phyloP scores from a whole-genome alignment of 2,329 filamentous ascomycete genomes.

The Sclerotinia subarctica region DNA sequence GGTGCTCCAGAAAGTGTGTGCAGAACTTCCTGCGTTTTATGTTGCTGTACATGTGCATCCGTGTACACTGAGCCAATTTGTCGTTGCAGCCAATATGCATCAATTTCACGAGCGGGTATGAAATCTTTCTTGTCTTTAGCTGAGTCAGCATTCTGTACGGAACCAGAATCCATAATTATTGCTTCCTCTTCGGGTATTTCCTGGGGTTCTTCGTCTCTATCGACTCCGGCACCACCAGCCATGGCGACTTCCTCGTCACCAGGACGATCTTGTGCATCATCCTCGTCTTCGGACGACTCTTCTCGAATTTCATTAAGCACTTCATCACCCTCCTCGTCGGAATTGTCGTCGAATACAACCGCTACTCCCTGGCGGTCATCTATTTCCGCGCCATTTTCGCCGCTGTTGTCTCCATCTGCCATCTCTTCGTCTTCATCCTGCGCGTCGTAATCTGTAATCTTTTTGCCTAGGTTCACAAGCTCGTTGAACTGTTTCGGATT shows the following conservation, averaged over 20 bases:
- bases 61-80: constrained; percentile 85
- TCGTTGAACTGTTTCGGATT: constrained; percentile 93
- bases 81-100: constrained; percentile 95
- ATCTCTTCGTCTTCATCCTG: constrained; percentile 93
- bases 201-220: constrained; percentile 49
- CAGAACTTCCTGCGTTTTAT: constrained; percentile 83
- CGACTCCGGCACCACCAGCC: constrained; percentile 48
- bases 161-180: constrained; percentile 75
- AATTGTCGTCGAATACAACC: constrained; percentile 91
- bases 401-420: constrained; percentile 64
- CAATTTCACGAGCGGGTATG: constrained; percentile 83
- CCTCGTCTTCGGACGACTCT: constrained; percentile 79
- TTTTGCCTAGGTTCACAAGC: constrained; percentile 92
- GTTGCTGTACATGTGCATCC: constrained; percentile 88
- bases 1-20: constrained; percentile 75
- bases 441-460: constrained; percentile 96
- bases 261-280: constrained; percentile 58
- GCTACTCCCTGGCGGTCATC: constrained; percentile 96
- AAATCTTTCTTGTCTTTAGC: constrained; percentile 52
- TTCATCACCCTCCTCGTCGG: constrained; percentile 73
- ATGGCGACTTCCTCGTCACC: constrained; percentile 50
- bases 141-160: constrained; percentile 45
- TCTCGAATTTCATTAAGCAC: constrained; percentile 85
- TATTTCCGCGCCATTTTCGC: constrained; percentile 71
- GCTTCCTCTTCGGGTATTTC: constrained; percentile 63